Conservation (phyloP, 2,329 filamentous ascomycete genomes). For the Beauveria brongniartii region DNA sequence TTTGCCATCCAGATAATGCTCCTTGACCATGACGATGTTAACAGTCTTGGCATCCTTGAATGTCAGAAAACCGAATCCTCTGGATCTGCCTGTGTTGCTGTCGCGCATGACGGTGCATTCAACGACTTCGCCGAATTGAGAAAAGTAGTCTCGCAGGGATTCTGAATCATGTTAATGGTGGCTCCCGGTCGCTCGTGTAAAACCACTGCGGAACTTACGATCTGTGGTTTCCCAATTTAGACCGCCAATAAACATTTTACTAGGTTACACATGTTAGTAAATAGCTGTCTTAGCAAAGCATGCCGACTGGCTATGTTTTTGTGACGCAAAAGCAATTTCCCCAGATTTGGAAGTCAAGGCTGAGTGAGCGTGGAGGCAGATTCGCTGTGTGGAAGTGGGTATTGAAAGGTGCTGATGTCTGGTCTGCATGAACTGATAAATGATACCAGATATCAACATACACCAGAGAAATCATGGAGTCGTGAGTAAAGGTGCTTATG, state of each 20-base stretch:
- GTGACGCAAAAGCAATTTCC: background rate
- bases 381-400: background rate
- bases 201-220: slow-evolving; percentile 53
- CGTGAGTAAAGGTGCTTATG: background rate
- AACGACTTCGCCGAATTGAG: slow-evolving; percentile 91
- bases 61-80: slow-evolving; percentile 94
- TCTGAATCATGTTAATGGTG: slow-evolving; percentile 45
- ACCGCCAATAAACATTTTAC: slow-evolving; percentile 99
- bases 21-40: slow-evolving; percentile 99
- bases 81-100: slow-evolving; percentile 82
- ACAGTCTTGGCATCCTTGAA: slow-evolving; percentile 98
- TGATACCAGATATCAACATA: too few relatives aligned
- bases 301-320: background rate
- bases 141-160: slow-evolving; percentile 93
- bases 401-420: background rate
- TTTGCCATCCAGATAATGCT: slow-evolving; percentile 95
- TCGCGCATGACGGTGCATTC: slow-evolving; percentile 99
- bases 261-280: slow-evolving; percentile 28
- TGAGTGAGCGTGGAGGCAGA: background rate
- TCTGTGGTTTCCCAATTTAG: slow-evolving; percentile 99
- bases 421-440: background rate
- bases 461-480: background rate
- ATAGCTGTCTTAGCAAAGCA: background rate
- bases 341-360: background rate
- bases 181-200: background rate